phyloP scores from a whole-genome alignment of 179 eudicot species.

The Beta corolliflora region DNA sequence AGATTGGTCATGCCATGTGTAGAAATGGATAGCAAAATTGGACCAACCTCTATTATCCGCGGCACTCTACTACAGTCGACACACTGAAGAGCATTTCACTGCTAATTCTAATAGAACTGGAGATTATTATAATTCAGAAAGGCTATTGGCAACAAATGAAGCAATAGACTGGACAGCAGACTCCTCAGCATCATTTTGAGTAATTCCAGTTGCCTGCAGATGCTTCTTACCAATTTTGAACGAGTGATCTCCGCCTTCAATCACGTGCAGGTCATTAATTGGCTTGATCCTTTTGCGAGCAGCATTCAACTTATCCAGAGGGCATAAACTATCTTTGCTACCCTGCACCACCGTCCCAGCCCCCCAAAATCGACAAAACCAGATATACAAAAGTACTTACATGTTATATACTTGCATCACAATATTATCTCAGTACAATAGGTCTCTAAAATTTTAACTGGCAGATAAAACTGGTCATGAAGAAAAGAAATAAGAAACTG shows the following conservation, averaged over 20 bases:
- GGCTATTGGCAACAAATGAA: conserved; percentile 45
- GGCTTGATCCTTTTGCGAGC: conserved; percentile 58
- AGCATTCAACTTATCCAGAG: conserved; percentile 63
- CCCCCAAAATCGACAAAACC: not conserved
- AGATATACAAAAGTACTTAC: not conserved
- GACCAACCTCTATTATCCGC: conserved; percentile 18
- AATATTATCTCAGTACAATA: not conserved
- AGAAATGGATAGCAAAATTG: conserved; percentile 8
- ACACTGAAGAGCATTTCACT: not conserved
- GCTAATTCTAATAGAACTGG: not conserved
- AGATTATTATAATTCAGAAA: not conserved
- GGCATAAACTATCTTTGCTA: conserved; percentile 79
- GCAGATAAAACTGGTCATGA: not conserved
- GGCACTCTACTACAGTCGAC: not conserved
- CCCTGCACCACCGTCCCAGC: conserved; percentile 50
- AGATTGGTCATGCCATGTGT: conserved; percentile 7
- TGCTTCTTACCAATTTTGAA: conserved; percentile 78
- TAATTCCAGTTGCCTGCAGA: conserved; percentile 47
- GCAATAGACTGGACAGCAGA: conserved; percentile 64
- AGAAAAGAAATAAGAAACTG: not conserved
- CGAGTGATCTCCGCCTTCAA: conserved; percentile 92
- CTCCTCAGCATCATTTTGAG: conserved; percentile 70
- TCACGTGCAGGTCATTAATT: conserved; percentile 52
- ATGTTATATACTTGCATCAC: conserved; percentile 1
- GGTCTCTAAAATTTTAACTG: not conserved